phyloP scores from a whole-genome alignment of 1,284 basidiomycete species.

The Fomitopsis pinicola region DNA sequence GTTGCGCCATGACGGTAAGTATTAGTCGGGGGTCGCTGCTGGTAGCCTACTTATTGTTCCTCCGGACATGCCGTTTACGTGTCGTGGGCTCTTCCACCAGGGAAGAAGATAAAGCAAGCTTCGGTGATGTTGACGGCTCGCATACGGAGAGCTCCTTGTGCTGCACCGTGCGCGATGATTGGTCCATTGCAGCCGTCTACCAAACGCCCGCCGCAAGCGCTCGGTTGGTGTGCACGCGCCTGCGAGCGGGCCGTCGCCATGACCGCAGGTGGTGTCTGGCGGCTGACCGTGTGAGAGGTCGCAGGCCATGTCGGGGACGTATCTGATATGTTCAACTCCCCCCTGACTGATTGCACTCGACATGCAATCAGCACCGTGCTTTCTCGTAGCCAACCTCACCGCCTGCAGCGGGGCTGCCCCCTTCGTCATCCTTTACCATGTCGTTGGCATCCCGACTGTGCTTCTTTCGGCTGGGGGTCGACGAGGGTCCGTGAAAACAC shows the following conservation, averaged over 20 bases:
- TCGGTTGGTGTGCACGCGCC: background rate
- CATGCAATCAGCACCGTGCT: background rate
- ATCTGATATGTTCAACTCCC: background rate
- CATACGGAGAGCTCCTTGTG: background rate
- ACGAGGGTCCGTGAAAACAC: background rate
- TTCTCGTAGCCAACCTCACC: too few relatives aligned
- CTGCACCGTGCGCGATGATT: background rate
- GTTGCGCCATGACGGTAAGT: too few relatives aligned
- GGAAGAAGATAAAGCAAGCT: too few relatives aligned
- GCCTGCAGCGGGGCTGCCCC: too few relatives aligned
- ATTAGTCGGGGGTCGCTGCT: too few relatives aligned
- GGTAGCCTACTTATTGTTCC: too few relatives aligned
- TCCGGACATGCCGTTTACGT: too few relatives aligned
- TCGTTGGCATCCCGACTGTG: background rate
- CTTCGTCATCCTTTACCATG: too few relatives aligned
- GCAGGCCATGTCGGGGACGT: background rate
- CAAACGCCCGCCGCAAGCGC: background rate
- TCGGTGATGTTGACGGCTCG: too few relatives aligned
- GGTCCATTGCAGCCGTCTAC: background rate
- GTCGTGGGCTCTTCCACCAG: too few relatives aligned
- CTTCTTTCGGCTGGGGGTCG: background rate
- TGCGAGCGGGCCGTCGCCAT: constrained; percentile 14
- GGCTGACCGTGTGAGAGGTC: background rate
- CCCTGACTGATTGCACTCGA: background rate
- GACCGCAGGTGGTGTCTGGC: constrained; percentile 6